Percentiles rank a stretch among this genome's conserved stretches.
Evolutionary conservation across 2,329 filamentous ascomycete genomes (phyloP).

Genomic region (Fragosphaeria purpurea): DNA sequence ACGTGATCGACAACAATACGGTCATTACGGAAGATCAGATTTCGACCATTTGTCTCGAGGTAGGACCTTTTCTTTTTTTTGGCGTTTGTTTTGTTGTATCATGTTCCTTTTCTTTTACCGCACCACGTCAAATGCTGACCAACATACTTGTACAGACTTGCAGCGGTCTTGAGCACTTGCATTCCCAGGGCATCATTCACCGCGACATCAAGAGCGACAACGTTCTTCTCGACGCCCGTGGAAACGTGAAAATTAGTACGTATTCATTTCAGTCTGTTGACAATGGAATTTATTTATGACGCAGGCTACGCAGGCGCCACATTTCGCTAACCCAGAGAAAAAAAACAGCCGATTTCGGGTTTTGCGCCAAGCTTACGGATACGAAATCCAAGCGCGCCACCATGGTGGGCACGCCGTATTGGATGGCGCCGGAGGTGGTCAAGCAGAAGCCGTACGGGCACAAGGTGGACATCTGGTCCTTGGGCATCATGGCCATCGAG

Average conservation of each 20-base stretch:
- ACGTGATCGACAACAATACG: constrained; percentile 97
- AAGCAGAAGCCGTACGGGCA: constrained; percentile 98
- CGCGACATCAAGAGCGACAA: constrained; percentile 99
- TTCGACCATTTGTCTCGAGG: constrained; percentile 92
- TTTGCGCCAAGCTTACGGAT: constrained; percentile 97
- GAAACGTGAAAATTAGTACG: constrained; percentile 96
- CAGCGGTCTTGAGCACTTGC: constrained; percentile 85
- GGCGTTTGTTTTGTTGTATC: constrained; percentile 10
- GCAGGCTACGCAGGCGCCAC: neutral
- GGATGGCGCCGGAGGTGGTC: constrained; percentile 99
- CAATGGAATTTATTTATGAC: too few relatives aligned
- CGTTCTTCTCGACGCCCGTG: constrained; percentile 83
- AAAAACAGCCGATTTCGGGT: constrained; percentile 81
- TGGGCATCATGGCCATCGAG: constrained; percentile 99
- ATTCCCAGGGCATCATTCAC: constrained; percentile 94
- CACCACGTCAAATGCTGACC: too few relatives aligned
- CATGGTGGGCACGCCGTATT: constrained; percentile 98
- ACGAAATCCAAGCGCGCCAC: constrained; percentile 94
- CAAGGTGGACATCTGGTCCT: constrained; percentile 97
- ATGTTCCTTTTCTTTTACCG: neutral
- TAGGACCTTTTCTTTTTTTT: constrained; percentile 32
- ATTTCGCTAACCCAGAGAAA: neutral
- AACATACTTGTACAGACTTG: constrained; percentile 57
- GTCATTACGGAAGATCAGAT: constrained; percentile 95
- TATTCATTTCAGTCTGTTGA: constrained; percentile 15